Conservation (phyloP, 2,329 filamentous ascomycete genomes). For the Teratosphaeria pseudoeucalypti region DNA sequence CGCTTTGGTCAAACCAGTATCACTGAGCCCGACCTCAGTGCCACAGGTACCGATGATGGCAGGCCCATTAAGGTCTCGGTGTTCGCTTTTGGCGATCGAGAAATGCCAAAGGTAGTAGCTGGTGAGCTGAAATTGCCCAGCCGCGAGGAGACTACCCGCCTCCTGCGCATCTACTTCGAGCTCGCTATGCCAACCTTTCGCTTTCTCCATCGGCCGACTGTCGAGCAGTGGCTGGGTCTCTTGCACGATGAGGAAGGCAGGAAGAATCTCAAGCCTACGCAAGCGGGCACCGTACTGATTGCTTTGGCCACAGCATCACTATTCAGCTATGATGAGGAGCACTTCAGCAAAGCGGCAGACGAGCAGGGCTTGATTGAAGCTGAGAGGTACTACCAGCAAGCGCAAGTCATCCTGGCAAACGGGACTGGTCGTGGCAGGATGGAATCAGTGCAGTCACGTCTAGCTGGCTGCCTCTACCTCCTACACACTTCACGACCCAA, state of each 20-base stretch:
- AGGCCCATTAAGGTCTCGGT: slow-evolving; percentile 32
- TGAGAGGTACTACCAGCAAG: slow-evolving; percentile 19
- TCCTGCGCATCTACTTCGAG: slow-evolving; percentile 34
- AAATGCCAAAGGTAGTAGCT: slow-evolving; percentile 28
- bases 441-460: slow-evolving; percentile 31
- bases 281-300: slow-evolving; percentile 40
- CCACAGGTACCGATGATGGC: slow-evolving; percentile 15
- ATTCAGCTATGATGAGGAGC: slow-evolving; percentile 25
- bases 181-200: slow-evolving; percentile 34
- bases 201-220: slow-evolving; percentile 35
- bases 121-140: background rate
- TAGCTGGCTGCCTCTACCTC: slow-evolving; percentile 31
- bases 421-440: slow-evolving; percentile 18
- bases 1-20: slow-evolving; percentile 31
- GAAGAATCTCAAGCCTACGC: slow-evolving; percentile 32
- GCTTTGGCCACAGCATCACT: slow-evolving; percentile 41
- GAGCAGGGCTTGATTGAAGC: slow-evolving; percentile 16
- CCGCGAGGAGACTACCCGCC: slow-evolving; percentile 24
- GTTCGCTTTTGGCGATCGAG: slow-evolving; percentile 42
- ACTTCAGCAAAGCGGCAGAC: slow-evolving; percentile 6
- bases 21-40: slow-evolving; percentile 3
- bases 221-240: slow-evolving; percentile 35
- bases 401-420: slow-evolving; percentile 11
- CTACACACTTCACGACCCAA: slow-evolving; percentile 29
- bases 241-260: slow-evolving; percentile 33